Evolutionary conservation across 352 stramenopile genomes (phyloP), one percentile per base, ranked within the genome.

Genomic region (Phytophthora pini): DNA sequence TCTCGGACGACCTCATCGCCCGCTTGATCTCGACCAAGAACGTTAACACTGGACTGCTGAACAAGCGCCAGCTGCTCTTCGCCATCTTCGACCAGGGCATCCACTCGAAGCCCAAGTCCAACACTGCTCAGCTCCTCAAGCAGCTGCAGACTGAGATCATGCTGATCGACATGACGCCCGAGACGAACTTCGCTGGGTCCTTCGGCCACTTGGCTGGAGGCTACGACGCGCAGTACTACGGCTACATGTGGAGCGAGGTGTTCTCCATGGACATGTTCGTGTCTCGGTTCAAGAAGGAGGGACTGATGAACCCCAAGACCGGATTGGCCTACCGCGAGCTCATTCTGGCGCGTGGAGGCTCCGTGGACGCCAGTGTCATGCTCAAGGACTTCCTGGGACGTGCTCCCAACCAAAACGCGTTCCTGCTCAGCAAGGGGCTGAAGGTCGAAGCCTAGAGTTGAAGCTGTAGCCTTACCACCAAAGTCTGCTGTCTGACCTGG

Each of bases 231-330:
- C 79, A 92, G 75, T 93, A 92, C 68, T 94, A 92, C 52, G 90
- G 88, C 52, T 97, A 97, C 80, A 84, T 97, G 79, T 97, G 90
- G 88, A 94, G 87, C 54, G 87, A 96, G 58, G 88, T 96, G 11
- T 88, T 95, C 43, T 94, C 87, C 59, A 90, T 92, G 65, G 90
- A 96, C 64, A 96, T 97, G 90, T 97, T 97, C 69, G 73, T 85
- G 45, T 90, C 84, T 64, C 79, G 86, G 24, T 96, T 97, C 77
- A 86, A 93, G 77, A 84, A 86, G 49, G 86, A 96, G 46, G 85
- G 85, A 24, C 67, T 93, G 3, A 90, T 96, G 82, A 94, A 93
- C 65, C 67, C 80, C 12, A 79, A 74, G 70, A 93, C 87, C 1
- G 89, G 89, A 6, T 68, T 94, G 29, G 82, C 83, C 32, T 96